Base-by-base conservation (phyloP, 78 protist species). In the Dictyostelium firmibasis region DNA sequence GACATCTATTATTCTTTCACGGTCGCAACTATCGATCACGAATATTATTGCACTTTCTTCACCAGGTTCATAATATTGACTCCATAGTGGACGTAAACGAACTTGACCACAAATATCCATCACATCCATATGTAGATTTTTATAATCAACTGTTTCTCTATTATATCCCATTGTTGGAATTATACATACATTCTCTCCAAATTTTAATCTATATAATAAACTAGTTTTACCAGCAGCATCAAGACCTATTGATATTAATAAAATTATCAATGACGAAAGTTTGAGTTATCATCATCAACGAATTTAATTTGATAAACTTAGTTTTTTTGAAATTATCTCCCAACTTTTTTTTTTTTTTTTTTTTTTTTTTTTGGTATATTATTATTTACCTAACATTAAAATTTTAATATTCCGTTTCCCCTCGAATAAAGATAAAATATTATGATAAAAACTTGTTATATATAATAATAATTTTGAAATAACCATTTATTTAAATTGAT, bases 11-110 rank as follows among this genome's bases (percentile, higher is more conserved):
- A 96, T 69, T 38, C 97, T 96, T 70, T 97, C 98, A 36, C 88
- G 44, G 25, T 96, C 98, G 43, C 92, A 84, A 29, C 96, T 62
- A 91, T 98, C 99, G 8, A 98, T 84, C 11, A 98, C 98, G 69
- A 91, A 98, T 64, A 98, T 98, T 50, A 98, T 78, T 23, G 84
- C 89, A 60, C 25, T 60, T 4, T 67, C 31, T 27, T 27, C 75
- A 67, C 35, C 3, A 11, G 33, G 75, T 27, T 27, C 75, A 27
- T 67, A 67, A 4, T 67, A 27, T 1, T 67, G 33, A 27, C 75
- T 67, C 75, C 75, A 67, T 10, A 67, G 10, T 25, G 75, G 27
- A 27, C 75, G 31, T 11, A 67, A 67, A 27, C 35, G 31, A 29
- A 14, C 27, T 67, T 67, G 75, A 8, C 75, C 75, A 2, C 75